Percentiles rank a stretch among this genome's conserved stretches.
Evolutionary conservation across 495 filamentous ascomycete species (phyloP).

Genomic region (Xylaria grammica): DNA sequence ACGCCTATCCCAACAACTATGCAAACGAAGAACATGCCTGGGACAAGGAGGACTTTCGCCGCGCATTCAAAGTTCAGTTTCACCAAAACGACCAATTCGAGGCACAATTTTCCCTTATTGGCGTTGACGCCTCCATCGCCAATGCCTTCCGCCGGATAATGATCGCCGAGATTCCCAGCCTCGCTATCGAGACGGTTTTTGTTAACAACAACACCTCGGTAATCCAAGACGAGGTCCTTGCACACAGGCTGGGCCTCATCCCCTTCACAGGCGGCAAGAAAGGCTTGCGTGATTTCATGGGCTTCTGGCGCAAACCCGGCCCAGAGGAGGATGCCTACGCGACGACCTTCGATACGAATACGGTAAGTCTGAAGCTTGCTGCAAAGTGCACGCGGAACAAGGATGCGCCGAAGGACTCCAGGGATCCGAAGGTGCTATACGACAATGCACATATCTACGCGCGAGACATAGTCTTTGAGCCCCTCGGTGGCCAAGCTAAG

Average conservation of each 20-base stretch:
- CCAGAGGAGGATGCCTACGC: slow-evolving; percentile 39
- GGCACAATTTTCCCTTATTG: slow-evolving; percentile 86
- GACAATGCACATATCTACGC: slow-evolving; percentile 88
- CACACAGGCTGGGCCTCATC: slow-evolving; percentile 85
- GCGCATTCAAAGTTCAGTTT: slow-evolving; percentile 75
- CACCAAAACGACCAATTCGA: slow-evolving; percentile 78
- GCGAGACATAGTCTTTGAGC: slow-evolving; percentile 73
- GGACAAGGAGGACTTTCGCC: slow-evolving; percentile 75
- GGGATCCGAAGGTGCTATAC: slow-evolving; percentile 83
- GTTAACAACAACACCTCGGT: slow-evolving; percentile 94
- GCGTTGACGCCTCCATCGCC: slow-evolving; percentile 88
- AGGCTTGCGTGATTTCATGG: slow-evolving; percentile 74
- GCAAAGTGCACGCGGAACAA: slow-evolving; percentile 78
- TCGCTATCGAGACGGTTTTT: slow-evolving; percentile 92
- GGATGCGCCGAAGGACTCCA: slow-evolving; percentile 69
- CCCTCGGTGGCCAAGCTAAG: slow-evolving; percentile 72
- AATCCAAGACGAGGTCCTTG: slow-evolving; percentile 95
- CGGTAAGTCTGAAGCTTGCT: slow-evolving; percentile 71
- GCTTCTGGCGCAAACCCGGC: slow-evolving; percentile 68
- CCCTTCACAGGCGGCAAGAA: slow-evolving; percentile 79
- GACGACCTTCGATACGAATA: slow-evolving; percentile 76
- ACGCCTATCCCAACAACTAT: slow-evolving; percentile 88
- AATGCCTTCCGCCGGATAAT: slow-evolving; percentile 98
- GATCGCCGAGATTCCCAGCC: slow-evolving; percentile 89
- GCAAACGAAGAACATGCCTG: slow-evolving; percentile 90